Base-by-base conservation (phyloP, 2,329 filamentous ascomycete species). In the Alternaria brassicae region DNA sequence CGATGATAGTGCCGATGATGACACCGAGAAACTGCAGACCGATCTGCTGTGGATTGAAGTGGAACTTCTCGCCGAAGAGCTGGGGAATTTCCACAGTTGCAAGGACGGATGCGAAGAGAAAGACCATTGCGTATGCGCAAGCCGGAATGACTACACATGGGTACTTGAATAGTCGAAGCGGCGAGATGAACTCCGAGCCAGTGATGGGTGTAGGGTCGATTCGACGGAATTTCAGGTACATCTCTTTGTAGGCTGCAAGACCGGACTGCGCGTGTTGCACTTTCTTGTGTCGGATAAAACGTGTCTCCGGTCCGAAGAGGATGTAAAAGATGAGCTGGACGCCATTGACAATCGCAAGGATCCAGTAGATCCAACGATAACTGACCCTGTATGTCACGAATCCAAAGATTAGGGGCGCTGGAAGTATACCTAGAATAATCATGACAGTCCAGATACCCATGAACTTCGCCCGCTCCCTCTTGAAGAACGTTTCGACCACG, bases 361-460 rank as follows among this genome's bases (percentile, higher is more conserved):
- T 80, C 80, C 82, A 87, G 71, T 84, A 88, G 25, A 87, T 86
- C 85, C 85, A 88, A 15, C 82, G 79, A 55, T 84, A 88, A 0
- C 83, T 81, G 13, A 83, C 81, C 9, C 82, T 79, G 56, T 83
- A 76, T 1, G 82, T 80, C 0, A 87, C 84, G 56, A 81, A 81
- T 3, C 79, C 79, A 36, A 77, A 73, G 64, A 79, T 72, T 53
- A 81, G 77, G 0, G 79, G 79, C 1, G 77, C 78, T 12, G 75
- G 65, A 1, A 82, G 81, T 25, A 82, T 79, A 32, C 83, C 83
- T 10, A 85, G 57, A 0, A 83, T 85, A 13, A 85, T 72, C 71
- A 85, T 77, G 27, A 80, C 64, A 1, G 84, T 86, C 85, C 85
- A 86, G n/a, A 86, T 75, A 27, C 85, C 85, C 81, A 87, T 86